Percentiles rank a stretch among this genome's conserved stretches.
Evolutionary conservation across 2,329 filamentous ascomycete genomes (phyloP).

Genomic region (Elsinoe australis): DNA sequence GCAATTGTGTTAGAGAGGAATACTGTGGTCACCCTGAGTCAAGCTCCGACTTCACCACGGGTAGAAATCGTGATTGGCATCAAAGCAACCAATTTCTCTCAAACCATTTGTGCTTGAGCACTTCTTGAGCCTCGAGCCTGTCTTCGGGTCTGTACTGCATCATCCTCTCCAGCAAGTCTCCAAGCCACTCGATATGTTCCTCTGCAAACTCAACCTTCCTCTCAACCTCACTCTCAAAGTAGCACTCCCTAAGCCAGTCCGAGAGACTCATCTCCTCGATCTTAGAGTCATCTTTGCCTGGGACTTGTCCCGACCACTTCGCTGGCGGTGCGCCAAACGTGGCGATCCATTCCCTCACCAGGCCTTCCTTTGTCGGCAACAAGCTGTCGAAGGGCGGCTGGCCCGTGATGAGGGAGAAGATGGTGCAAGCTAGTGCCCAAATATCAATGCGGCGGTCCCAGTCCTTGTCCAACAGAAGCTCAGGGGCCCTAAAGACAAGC

Average conservation of each 20-base stretch:
- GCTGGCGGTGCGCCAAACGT: slow-evolving; percentile 4
- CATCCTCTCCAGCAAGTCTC: slow-evolving; percentile 6
- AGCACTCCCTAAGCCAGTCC: slow-evolving; percentile 6
- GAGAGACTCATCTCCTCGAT: background rate
- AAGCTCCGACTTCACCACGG: no score
- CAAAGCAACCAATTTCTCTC: slow-evolving; percentile 1
- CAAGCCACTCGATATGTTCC: slow-evolving; percentile 10
- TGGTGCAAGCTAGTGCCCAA: slow-evolving; percentile 25
- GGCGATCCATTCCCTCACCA: slow-evolving; percentile 3
- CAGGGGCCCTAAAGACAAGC: slow-evolving; percentile 26
- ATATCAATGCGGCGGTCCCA: slow-evolving; percentile 27
- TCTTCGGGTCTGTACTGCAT: background rate
- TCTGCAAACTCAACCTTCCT: background rate
- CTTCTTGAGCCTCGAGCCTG: background rate
- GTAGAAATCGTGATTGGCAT: no score
- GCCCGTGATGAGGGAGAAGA: slow-evolving; percentile 23
- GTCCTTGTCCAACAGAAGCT: slow-evolving; percentile 25
- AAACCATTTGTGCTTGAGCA: slow-evolving; percentile 3
- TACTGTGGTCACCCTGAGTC: no score
- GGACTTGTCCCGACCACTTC: background rate
- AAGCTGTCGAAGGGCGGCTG: slow-evolving; percentile 20
- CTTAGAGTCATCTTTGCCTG: background rate
- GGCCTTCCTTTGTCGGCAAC: background rate
- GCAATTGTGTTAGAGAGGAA: no score
- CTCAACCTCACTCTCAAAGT: background rate